A percentile compares a stretch with the other conserved stretches of the same genome.
phyloP scores from a whole-genome alignment of 352 stramenopile species.

The Globisporangium nodosum region DNA sequence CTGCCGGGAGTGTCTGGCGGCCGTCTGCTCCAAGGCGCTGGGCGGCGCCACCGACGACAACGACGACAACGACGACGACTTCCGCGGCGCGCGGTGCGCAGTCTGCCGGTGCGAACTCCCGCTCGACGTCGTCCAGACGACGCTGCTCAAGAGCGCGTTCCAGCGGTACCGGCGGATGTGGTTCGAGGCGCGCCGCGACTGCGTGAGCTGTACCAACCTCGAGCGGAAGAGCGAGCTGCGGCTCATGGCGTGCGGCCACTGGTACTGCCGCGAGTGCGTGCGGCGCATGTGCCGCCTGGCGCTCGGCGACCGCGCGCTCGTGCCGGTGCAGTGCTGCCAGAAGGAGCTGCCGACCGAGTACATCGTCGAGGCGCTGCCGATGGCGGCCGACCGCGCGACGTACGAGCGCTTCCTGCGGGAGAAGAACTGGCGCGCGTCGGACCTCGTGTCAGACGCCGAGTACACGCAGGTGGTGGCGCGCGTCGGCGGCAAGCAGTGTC shows the following conservation, averaged over 20 bases:
- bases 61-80: not conserved
- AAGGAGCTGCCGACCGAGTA: constrained; percentile 66
- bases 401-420: constrained; percentile 46
- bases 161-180: constrained; percentile 13
- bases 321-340: constrained; percentile 64
- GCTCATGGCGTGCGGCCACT: constrained; percentile 50
- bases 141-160: constrained; percentile 16
- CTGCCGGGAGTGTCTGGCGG: constrained; percentile 1
- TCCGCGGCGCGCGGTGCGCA: constrained; percentile 12
- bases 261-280: constrained; percentile 52
- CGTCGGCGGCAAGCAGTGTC: constrained; percentile 64
- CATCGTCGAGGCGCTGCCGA: constrained; percentile 31
- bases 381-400: constrained; percentile 23
- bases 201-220: constrained; percentile 33
- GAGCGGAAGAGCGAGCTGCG: constrained; percentile 17
- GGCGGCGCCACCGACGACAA: not conserved
- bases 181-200: constrained; percentile 13
- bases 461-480: constrained; percentile 39
- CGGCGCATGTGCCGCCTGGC: constrained; percentile 51
- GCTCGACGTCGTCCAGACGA: constrained; percentile 17
- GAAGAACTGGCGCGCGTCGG: constrained; percentile 49
- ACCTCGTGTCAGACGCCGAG: constrained; percentile 56
- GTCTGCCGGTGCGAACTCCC: constrained; percentile 21
- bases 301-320: constrained; percentile 49
- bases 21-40: not conserved